phyloP scores from a whole-genome alignment of 768 basidiomycete species.

The Leucogyrophana mollusca region DNA sequence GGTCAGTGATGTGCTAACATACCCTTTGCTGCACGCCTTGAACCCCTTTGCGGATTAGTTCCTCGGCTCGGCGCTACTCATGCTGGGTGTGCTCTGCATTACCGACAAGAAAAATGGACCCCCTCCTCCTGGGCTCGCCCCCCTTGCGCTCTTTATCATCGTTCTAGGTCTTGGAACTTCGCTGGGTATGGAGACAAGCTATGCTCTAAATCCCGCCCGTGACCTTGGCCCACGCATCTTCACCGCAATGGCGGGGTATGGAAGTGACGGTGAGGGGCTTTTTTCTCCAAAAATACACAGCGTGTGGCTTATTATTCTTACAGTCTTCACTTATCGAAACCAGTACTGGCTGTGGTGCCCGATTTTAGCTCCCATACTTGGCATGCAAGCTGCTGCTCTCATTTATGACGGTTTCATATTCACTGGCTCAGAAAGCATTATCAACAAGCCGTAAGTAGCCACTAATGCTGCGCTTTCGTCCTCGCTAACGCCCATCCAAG shows the following conservation, averaged over 20 bases:
- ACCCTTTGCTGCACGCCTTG: neutral
- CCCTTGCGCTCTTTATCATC: slow-evolving; percentile 53
- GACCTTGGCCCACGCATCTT: slow-evolving; percentile 69
- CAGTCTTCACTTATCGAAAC: slow-evolving; percentile 32
- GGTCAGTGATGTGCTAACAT: slow-evolving; percentile 18
- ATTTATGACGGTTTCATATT: slow-evolving; percentile 61
- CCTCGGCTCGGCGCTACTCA: slow-evolving; percentile 51
- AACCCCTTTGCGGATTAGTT: slow-evolving; percentile 36
- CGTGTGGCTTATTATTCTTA: neutral
- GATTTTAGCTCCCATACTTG: slow-evolving; percentile 56
- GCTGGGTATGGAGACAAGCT: slow-evolving; percentile 67
- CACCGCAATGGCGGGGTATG: slow-evolving; percentile 76
- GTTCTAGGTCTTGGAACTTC: slow-evolving; percentile 58
- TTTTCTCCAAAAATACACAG: neutral
- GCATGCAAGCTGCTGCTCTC: slow-evolving; percentile 52
- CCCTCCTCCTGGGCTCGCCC: slow-evolving; percentile 49
- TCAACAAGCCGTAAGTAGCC: slow-evolving; percentile 49
- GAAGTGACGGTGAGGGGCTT: slow-evolving; percentile 42
- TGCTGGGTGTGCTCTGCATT: slow-evolving; percentile 51
- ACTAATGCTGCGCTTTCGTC: neutral
- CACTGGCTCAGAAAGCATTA: slow-evolving; percentile 50
- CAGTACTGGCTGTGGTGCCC: slow-evolving; percentile 80
- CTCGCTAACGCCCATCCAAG: slow-evolving; percentile 1
- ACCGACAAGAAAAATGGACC: slow-evolving; percentile 53
- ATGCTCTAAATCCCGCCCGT: slow-evolving; percentile 68